Conservation (phyloP, 2,329 filamentous ascomycete species). For the Thielaviopsis populi region DNA sequence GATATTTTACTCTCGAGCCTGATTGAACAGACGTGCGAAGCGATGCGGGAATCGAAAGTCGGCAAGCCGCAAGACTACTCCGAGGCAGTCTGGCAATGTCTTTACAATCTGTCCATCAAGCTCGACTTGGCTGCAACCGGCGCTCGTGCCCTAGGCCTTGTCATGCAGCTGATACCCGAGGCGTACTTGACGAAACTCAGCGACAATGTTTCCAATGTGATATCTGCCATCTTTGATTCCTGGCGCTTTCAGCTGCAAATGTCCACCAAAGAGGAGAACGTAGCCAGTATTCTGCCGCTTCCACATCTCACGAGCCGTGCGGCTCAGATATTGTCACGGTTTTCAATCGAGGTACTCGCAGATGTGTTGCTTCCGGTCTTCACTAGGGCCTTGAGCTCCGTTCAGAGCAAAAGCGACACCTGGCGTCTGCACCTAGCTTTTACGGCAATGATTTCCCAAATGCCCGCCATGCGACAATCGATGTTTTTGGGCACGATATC, state of each 20-base stretch:
- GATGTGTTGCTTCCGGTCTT: not conserved
- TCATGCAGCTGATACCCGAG: conserved; percentile 13
- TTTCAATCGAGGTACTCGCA: not conserved
- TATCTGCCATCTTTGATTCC: not conserved
- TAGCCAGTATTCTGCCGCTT: conserved; percentile 11
- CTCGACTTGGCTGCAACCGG: conserved; percentile 10
- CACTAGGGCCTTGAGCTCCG: not conserved
- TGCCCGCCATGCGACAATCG: conserved; percentile 15
- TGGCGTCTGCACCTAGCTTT: conserved; percentile 16
- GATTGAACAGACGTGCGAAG: conserved; percentile 7
- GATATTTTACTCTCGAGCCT: conserved; percentile 9
- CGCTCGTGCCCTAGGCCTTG: conserved; percentile 3
- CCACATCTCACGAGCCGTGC: conserved; percentile 7
- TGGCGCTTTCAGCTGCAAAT: not conserved
- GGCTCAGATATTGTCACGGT: conserved; percentile 9
- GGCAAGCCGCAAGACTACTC: conserved; percentile 9
- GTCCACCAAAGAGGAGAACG: not conserved
- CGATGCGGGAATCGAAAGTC: conserved; percentile 9
- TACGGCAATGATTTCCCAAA: conserved; percentile 18
- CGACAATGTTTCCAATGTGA: not conserved
- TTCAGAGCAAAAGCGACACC: not conserved
- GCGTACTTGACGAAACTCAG: not conserved
- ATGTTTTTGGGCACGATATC: conserved; percentile 18
- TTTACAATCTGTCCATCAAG: conserved; percentile 6
- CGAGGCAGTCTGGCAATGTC: conserved; percentile 12